phyloP scores from a whole-genome alignment of 163 green algal species.

The Volvox carteri region DNA sequence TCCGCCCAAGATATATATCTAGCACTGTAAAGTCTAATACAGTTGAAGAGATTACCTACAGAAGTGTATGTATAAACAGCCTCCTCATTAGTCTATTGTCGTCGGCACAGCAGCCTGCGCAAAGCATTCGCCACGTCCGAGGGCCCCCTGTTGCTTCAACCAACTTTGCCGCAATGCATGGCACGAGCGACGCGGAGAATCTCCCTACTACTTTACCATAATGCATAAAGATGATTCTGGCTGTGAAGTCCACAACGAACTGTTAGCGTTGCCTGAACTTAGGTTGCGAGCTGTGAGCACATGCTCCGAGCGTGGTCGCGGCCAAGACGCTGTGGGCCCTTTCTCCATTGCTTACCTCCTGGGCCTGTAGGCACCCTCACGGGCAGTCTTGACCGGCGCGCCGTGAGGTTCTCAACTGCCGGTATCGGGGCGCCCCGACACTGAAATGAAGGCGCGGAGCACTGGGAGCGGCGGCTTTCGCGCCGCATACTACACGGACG shows the following conservation, averaged over 20 bases:
- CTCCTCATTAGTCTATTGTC: neutral
- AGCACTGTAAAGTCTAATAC: too few species aligned
- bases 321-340: neutral
- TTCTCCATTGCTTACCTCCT: neutral
- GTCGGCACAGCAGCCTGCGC: neutral
- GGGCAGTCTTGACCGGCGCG: neutral
- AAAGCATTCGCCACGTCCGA: too few species aligned
- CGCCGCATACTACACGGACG: conserved; percentile 19
- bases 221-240: neutral
- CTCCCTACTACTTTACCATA: neutral
- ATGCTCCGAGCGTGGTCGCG: conserved; percentile 3
- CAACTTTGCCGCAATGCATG: neutral
- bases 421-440: neutral
- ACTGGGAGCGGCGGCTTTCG: conserved; percentile 32
- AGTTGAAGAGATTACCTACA: too few species aligned
- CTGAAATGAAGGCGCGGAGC: conserved; percentile 9
- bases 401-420: conserved; percentile 2
- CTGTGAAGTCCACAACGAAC: neutral
- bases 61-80: too few species aligned
- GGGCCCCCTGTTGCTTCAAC: conserved; percentile 3
- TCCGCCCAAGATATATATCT: too few species aligned
- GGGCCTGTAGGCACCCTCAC: neutral
- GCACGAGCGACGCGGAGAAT: neutral
- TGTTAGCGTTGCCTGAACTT: neutral
- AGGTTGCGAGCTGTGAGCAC: neutral